A percentile compares a stretch with the other conserved stretches of the same genome.
Evolutionary conservation across 2,329 filamentous ascomycete species (phyloP).

Genomic region (Dothistroma septosporum): DNA sequence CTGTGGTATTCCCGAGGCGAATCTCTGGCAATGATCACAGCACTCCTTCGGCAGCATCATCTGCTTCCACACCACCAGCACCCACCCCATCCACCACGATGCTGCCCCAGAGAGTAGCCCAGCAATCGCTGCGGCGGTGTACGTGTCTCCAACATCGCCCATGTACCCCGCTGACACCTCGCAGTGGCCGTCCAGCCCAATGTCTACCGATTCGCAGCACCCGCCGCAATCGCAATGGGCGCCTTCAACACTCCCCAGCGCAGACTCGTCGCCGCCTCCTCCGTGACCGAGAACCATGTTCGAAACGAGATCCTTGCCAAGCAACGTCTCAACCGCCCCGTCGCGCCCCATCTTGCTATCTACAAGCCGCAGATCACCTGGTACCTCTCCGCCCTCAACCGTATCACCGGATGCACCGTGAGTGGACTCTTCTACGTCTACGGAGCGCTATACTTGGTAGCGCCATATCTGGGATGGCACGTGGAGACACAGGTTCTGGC

Average conservation of each 20-base stretch:
- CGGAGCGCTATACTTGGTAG: conserved; percentile 72
- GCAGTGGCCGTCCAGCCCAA: conserved; percentile 45
- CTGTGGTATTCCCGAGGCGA: too few relatives aligned
- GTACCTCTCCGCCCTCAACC: conserved; percentile 70
- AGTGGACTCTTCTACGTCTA: conserved; percentile 75
- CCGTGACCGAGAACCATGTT: conserved; percentile 50
- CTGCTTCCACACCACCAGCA: conserved; percentile 15
- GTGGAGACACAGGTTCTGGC: conserved; percentile 61
- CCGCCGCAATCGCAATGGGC: conserved; percentile 40
- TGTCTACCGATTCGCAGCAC: conserved; percentile 44
- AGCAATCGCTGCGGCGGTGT: conserved; percentile 40
- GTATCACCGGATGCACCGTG: conserved; percentile 73
- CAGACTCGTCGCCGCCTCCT: conserved; percentile 54
- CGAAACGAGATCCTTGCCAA: conserved; percentile 65
- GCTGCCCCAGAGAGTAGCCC: conserved; percentile 43
- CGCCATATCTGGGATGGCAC: conserved; percentile 70
- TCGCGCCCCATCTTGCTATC: conserved; percentile 79
- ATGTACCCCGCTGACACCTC: conserved; percentile 16
- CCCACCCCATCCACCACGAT: conserved; percentile 32
- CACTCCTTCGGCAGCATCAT: conserved; percentile 26
- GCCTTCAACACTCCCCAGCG: conserved; percentile 41
- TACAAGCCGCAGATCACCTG: conserved; percentile 85
- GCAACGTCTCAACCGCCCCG: conserved; percentile 76
- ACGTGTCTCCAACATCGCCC: conserved; percentile 1
- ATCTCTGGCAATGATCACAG: neutral